Conservation (phyloP, 1,284 basidiomycete genomes). For the Amylostereum areolatum region DNA sequence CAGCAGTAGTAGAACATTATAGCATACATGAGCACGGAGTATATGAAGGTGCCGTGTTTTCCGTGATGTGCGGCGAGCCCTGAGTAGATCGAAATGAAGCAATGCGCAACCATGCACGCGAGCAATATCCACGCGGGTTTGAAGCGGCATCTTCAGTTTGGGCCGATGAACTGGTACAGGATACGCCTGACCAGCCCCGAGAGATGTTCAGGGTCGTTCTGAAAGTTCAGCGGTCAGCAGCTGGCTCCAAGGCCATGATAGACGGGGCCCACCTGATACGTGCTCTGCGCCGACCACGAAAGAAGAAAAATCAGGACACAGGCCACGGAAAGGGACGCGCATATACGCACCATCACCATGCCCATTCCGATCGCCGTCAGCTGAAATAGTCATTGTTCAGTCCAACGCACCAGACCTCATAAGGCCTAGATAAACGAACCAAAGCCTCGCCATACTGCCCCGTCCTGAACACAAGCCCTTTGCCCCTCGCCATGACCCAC, state of each 20-base stretch:
- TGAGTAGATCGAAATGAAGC: too few species aligned
- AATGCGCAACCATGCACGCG: too few species aligned
- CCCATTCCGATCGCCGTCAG: conserved; percentile 76
- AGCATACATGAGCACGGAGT: too few species aligned
- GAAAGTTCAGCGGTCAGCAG: conserved; percentile 20
- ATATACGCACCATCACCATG: conserved; percentile 77
- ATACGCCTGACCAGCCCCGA: conserved; percentile 84
- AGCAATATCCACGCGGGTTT: too few species aligned
- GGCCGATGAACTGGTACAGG: conserved; percentile 89
- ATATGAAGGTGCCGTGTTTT: too few species aligned
- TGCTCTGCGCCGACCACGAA: conserved; percentile 27
- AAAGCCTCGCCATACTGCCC: conserved; percentile 65
- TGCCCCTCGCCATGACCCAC: conserved; percentile 77
- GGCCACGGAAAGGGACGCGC: background rate
- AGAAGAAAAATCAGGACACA: background rate
- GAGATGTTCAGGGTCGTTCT: conserved; percentile 87
- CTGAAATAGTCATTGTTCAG: conserved; percentile 15
- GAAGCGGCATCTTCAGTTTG: conserved; percentile 36
- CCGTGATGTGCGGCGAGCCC: too few species aligned
- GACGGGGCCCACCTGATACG: conserved; percentile 34
- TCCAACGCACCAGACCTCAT: background rate
- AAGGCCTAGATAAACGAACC: conserved; percentile 33
- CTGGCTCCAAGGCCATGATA: conserved; percentile 7
- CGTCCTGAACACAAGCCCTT: conserved; percentile 73
- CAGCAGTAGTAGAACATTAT: too few species aligned